Base-by-base conservation (phyloP, 2,329 filamentous ascomycete genomes). In the Botrytis sinoallii region DNA sequence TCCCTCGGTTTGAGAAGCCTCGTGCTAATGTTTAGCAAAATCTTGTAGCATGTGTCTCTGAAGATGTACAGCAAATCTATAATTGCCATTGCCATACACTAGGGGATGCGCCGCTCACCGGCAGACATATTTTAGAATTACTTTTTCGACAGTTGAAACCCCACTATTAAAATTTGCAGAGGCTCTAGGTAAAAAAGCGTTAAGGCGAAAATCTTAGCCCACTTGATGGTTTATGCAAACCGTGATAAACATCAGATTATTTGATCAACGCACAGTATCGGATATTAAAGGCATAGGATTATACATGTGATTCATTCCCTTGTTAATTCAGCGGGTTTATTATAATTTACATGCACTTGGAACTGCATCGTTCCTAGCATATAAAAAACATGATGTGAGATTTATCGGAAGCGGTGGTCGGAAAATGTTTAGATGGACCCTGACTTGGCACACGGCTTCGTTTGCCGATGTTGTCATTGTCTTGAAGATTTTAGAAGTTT, bases 81-180 rank as follows among this genome's bases (percentile, higher is more conserved):
- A 29, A 57, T 18, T 57, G 52, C n/a, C 52, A 57, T 29, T 57
- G 52, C 25, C 48, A 57, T 29, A 29, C n/a, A 7, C 40, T 64
- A 57, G 61, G 61, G 42, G 32, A 65, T 22, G 46, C 42, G 63
- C 63, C 63, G 42, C 44, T 32, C 44, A 12, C 63, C 63, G 42
- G 29, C 9, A 46, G 42, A 35, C 18, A n/a, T 65, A 65, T 65
- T 46, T 46, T 22, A 22, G 22, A 61, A 46, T 44, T 46, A 5
- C 25, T 32, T 48, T 44, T 48, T n/a, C 29, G 44, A 29, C 35
- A 20, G 64, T 38, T 38, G 29, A 48, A 16, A 66, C 44, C 46
- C 64, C 64, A 66, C 64, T 48, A 66, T 48, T 66, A 48, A 66
- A 66, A 66, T 66, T 66, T 66, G 29, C 42, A 66, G 22, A 48